Evolutionary conservation across 1,284 basidiomycete genomes (phyloP).

Genomic region (Abortiporus biennis): DNA sequence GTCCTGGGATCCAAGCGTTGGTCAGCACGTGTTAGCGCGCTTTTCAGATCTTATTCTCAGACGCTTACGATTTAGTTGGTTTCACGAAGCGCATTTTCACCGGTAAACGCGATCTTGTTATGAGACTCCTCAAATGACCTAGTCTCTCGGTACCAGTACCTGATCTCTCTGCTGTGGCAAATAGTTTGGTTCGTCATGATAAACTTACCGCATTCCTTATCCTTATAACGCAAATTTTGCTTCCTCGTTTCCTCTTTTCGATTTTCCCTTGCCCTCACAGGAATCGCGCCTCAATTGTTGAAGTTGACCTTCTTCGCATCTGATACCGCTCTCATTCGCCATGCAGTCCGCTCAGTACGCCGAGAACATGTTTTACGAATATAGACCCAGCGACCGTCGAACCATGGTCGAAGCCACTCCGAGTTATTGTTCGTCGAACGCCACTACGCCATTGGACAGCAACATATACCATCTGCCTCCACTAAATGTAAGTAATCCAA

Average conservation of each 20-base stretch:
- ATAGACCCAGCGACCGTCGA: not conserved
- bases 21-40: too few relatives aligned
- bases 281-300: not conserved
- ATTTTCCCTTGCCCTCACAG: not conserved
- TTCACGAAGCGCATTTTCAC: too few relatives aligned
- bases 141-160: not conserved
- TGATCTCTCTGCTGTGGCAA: not conserved
- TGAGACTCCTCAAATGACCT: not conserved
- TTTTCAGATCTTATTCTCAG: too few relatives aligned
- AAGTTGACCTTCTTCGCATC: not conserved
- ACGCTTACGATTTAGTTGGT: too few relatives aligned
- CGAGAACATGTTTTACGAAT: not conserved
- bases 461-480: not conserved
- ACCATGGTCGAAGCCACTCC: too few relatives aligned
- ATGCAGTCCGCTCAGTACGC: not conserved
- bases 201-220: not conserved
- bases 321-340: not conserved
- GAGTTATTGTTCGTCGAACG: too few relatives aligned
- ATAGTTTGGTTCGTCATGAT: not conserved
- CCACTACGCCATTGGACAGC: too few relatives aligned
- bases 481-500: not conserved
- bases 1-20: too few relatives aligned
- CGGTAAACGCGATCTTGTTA: too few relatives aligned
- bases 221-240: not conserved
- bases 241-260: not conserved